phyloP scores from a whole-genome alignment of 2,329 filamentous ascomycete species.

The Calonectria pauciramosa region DNA sequence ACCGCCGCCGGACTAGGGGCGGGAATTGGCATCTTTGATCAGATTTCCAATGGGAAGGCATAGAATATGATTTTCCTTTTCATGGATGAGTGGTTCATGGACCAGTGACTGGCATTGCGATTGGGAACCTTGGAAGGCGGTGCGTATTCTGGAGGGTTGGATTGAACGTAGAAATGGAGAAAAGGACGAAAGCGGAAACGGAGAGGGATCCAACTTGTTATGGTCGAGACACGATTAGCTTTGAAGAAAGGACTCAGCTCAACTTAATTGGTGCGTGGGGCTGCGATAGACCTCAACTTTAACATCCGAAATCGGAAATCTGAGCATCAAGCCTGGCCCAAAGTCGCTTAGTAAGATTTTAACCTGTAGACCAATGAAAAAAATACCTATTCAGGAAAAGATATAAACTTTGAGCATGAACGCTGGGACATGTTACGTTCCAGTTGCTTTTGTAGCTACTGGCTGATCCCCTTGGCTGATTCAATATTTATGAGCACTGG shows the following conservation, averaged over 20 bases:
- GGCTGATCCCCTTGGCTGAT: too few species aligned
- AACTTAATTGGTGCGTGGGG: not conserved
- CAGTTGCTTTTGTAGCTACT: too few species aligned
- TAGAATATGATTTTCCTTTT: too few species aligned
- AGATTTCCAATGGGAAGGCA: not conserved
- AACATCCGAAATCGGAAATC: not conserved
- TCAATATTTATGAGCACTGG: too few species aligned
- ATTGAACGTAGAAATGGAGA: not conserved
- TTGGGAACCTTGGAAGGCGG: not conserved
- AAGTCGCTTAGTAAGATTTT: too few species aligned
- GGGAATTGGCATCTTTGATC: not conserved
- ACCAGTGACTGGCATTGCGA: not conserved
- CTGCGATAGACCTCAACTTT: not conserved
- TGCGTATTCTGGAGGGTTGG: not conserved
- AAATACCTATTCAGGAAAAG: too few species aligned
- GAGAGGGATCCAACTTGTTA: not conserved
- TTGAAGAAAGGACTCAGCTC: not conserved
- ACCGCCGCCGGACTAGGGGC: not conserved
- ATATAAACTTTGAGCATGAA: too few species aligned
- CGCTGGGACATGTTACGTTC: too few species aligned
- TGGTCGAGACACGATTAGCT: not conserved
- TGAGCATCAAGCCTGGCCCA: not conserved
- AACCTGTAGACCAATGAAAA: too few species aligned
- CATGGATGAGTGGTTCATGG: too few species aligned
- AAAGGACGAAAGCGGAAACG: not conserved